Base-by-base conservation (phyloP, 768 basidiomycete species). In the Lentinula sp. region DNA sequence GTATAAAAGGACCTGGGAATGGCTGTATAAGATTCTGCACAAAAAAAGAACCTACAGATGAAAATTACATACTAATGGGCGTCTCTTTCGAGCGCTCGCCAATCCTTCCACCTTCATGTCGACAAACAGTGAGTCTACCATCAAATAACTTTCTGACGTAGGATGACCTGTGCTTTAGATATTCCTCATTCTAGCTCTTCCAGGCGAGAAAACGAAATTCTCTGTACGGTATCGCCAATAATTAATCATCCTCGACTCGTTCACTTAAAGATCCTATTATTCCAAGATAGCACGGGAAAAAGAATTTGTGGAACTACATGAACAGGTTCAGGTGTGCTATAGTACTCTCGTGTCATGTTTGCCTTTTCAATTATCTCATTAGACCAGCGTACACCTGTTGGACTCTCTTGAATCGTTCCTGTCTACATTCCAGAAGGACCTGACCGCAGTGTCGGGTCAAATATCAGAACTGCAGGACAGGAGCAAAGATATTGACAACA, bases 381-480 rank as follows among this genome's bases (percentile, higher is more conserved):
- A 99, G 96, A 89, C 92, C 15, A 96, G 95, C 68, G 82, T 91
- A 13, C 81, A 80, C 61, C 82, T 98, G 18, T 79, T 99, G 57
- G 88, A 93, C 68, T 93, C 93, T 1, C 81, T 99, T 3, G 89
- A 97, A 65, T 81, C 86, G 1, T 98, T 98, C 72, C 81, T 99
- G 10, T 94, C 93, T 2, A 97, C 92, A 0, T 99, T 99, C 69
- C 96, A 98, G 73, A 89, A 81, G 66, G 96, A 99, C 72, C 80
- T 99, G 20, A 91, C 93, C 5, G 88, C 89, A 1, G 97, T 98
- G 9, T 98, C 97, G 2, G 92, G 94, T 3, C 95, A 99, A 71
- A 96, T 99, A 71, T 90, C 93, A 1, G 93, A 98, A 64, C 79
- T 99, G 23, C 97, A 98, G 69, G 84, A 85, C 64, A 82, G 93